Evolutionary conservation across 345 rosid species (phyloP).

Genomic region (Streptanthus diversifolius): DNA sequence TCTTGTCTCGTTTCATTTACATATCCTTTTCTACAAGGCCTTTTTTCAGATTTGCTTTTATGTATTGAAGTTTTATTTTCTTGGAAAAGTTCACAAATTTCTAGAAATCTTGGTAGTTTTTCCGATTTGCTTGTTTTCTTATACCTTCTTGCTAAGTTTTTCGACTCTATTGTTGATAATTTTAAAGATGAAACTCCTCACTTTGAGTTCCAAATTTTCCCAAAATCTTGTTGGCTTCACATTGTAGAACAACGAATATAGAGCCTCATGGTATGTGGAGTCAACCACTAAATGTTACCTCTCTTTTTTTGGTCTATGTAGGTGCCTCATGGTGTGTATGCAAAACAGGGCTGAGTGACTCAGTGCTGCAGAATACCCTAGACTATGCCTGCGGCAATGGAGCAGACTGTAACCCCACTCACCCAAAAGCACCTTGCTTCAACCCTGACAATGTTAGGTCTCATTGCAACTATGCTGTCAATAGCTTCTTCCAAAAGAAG

Average conservation of each 20-base stretch:
- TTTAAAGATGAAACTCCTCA: neutral
- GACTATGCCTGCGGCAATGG: conserved; percentile 98
- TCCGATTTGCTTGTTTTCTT: neutral
- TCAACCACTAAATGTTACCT: neutral
- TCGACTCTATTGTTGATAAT: neutral
- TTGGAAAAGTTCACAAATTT: neutral
- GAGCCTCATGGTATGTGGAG: neutral
- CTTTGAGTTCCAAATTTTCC: neutral
- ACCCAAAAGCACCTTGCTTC: conserved; percentile 57
- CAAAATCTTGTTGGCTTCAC: conserved; percentile 14
- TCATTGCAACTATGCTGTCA: conserved; percentile 85
- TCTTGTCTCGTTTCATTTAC: neutral
- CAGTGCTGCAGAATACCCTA: conserved; percentile 65
- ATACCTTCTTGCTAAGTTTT: neutral
- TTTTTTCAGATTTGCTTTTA: neutral
- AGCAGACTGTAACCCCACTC: conserved; percentile 77
- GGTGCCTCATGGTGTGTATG: conserved; percentile 85
- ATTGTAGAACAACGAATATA: neutral
- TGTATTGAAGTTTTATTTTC: neutral
- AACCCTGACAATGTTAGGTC: conserved; percentile 69
- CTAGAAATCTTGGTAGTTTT: neutral
- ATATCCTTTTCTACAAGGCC: neutral
- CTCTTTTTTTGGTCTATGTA: conserved; percentile 23
- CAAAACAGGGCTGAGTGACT: conserved; percentile 52
- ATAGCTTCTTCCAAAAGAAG: conserved; percentile 85